These are phyloP conservation scores for Calonectria pteridis DNA, from an alignment of 2,329 filamentous ascomycete genomes.

Conservation along the genomic window DNA sequence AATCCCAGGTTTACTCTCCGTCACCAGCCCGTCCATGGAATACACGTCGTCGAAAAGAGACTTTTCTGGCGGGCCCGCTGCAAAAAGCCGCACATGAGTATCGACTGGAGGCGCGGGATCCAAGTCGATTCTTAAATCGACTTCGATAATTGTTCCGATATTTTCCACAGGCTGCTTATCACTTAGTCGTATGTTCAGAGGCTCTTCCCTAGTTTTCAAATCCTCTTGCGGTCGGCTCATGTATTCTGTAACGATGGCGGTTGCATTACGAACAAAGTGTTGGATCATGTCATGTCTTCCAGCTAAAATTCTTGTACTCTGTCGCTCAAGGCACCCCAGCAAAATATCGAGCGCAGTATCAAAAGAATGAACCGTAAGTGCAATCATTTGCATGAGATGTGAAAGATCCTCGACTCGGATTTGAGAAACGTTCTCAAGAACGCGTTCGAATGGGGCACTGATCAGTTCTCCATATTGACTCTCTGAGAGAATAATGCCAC, in stretches of 20 bases:
- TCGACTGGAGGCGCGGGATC: background rate
- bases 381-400: slow-evolving; percentile 25
- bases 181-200: background rate
- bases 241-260: slow-evolving; percentile 55
- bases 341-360: slow-evolving; percentile 31
- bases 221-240: slow-evolving; percentile 48
- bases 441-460: background rate
- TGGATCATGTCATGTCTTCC: slow-evolving; percentile 41
- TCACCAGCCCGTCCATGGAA: slow-evolving; percentile 55
- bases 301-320: slow-evolving; percentile 44
- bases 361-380: slow-evolving; percentile 24
- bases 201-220: background rate
- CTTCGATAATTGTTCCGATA: slow-evolving; percentile 1
- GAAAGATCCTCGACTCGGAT: background rate
- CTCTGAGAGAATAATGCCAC: background rate
- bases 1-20: slow-evolving; percentile 40
- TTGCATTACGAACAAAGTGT: slow-evolving; percentile 49
- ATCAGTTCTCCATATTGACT: background rate
- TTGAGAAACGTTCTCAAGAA: background rate
- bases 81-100: slow-evolving; percentile 25
- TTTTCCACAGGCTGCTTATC: background rate
- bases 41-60: slow-evolving; percentile 38
- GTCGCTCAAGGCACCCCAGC: slow-evolving; percentile 43
- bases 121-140: slow-evolving; percentile 26
- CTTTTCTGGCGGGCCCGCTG: slow-evolving; percentile 15